Base-by-base conservation (phyloP, 2,329 filamentous ascomycete genomes). In the Bipolaris oryzae region DNA sequence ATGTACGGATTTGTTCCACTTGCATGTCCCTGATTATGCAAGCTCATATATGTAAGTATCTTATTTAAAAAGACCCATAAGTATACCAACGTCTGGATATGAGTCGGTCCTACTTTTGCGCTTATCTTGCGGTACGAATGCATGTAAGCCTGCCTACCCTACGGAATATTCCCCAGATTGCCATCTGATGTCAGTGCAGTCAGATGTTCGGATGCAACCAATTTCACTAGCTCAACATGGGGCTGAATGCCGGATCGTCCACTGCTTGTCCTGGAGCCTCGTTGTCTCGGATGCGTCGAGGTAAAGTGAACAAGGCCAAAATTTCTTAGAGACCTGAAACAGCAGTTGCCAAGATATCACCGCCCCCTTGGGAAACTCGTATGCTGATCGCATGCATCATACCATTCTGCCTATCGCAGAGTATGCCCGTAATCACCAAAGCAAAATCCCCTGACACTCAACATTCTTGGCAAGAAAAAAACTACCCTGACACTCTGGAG, bases 291-390 rank as follows among this genome's bases (percentile, higher is more conserved):
- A 28, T 28, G 25, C 25, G 25, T 31, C 10, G 3, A 41, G 11
- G 16, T 21, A 7, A 28, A 28, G 35, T 41, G 34, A 31, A 16
- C 35, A 2, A 21, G 18, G 15, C 23, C 7, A 9, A 16, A 16
- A 21, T 20, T 45, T 20, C 7, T 41, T 25, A 42, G 20, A 10
- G 49, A 37, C 20, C 34, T 25, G n/a, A 49, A 37, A 38, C 20
- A 33, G 33, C 21, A 21, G 31, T 20, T 23, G 54, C 43, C 54
- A 53, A 53, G 50, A 21, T 34, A 37, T 34, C 49, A 35, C 23
- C 28, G 16, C 35, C 41, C 20, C 20, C 13, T 23, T 23, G 34
- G 10, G 7, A 34, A 52, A 18, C 16, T 16, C 21, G 23, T 10
- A 31, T 16, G 37, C 21, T 11, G n/a, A 49, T 34, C 37, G 11